Evolutionary conservation across 2,329 filamentous ascomycete species (phyloP), one percentile per base, ranked within the genome.

Genomic region (Polytolypa hystricis): DNA sequence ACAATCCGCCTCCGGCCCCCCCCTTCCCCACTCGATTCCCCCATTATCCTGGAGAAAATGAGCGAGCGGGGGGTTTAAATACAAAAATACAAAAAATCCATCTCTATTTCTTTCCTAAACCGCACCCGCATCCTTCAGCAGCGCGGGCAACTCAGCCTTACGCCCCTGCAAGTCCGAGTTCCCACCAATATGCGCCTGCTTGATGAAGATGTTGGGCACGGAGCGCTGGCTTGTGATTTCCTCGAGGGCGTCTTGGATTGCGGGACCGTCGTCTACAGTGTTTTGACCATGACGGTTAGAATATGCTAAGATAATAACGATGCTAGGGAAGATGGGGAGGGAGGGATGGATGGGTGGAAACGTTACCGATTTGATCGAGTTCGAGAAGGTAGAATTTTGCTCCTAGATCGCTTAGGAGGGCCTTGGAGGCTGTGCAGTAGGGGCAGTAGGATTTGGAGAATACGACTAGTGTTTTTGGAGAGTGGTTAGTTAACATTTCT

Each of bases 371-470:
- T 66, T 87, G 66, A 66, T 98, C 87, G 44, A 98, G 71, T 71
- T 98, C 91, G 40, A 91, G 67, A 38, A 73, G 58, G 54, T 73
- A 77, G 62, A 74, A 87, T 51, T 86, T 81, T 43, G 83, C 84
- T 47, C 78, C 77, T 40, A 77, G 50, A 40, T 76, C 68, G 54
- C 70, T 74, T 50, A 98, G 69, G 34, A 84, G 70, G 39, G 70
- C 55, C 77, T 96, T 96, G 50, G 81, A 77, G 42, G 78, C 70
- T 40, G 66, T 71, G 73, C 89, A 96, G 74, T 93, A 93, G 9
- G 87, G 86, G 74, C 91, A 98, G 69, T 85, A 94, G 11, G 81
- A 84, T 71, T 98, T 98, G 65, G 81, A 87, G 74, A 98, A 98
- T 59, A 98, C 84, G 53, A 91, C 83, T 84, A 19, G 21, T 15